A percentile compares a stretch with the other conserved stretches of the same genome.
Evolutionary conservation across 163 green algal genomes (phyloP).

Genomic region (Volvox carteri): DNA sequence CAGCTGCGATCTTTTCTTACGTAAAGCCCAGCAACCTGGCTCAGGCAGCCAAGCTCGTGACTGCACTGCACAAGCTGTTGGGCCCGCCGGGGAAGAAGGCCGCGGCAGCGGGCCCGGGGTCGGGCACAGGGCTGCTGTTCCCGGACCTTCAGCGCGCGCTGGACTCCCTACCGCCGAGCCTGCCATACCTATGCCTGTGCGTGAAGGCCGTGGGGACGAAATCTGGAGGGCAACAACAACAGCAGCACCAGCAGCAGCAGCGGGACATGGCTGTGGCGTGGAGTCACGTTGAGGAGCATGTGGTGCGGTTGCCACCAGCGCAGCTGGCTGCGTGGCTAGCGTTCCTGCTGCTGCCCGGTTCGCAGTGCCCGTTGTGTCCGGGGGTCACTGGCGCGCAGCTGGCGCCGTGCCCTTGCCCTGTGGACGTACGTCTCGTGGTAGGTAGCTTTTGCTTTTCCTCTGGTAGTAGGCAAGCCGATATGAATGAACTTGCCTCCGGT

Average conservation of each 20-base stretch:
- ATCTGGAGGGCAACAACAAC: background rate
- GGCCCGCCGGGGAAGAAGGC: constrained; percentile 16
- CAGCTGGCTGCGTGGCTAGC: constrained; percentile 42
- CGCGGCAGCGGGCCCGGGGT: background rate
- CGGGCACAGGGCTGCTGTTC: background rate
- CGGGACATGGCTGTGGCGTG: constrained; percentile 46
- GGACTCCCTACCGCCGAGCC: constrained; percentile 6
- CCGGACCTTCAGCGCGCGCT: constrained; percentile 17
- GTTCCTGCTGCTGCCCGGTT: constrained; percentile 29
- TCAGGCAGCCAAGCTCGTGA: constrained; percentile 39
- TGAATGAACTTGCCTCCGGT: no score
- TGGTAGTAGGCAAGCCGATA: no score
- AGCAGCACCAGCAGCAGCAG: background rate
- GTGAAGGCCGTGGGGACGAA: constrained; percentile 35
- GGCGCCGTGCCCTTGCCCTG: background rate
- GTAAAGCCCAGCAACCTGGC: constrained; percentile 43
- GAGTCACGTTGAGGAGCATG: constrained; percentile 34
- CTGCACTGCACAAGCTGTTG: constrained; percentile 50
- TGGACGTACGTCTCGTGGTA: constrained; percentile 19
- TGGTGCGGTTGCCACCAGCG: background rate
- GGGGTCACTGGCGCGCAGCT: constrained; percentile 25
- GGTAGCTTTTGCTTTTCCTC: no score
- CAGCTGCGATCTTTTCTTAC: constrained; percentile 29
- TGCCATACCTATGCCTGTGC: constrained; percentile 40
- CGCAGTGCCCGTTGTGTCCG: constrained; percentile 14